phyloP scores from a whole-genome alignment of 495 filamentous ascomycete genomes.

The Neurospora tetrasperma region DNA sequence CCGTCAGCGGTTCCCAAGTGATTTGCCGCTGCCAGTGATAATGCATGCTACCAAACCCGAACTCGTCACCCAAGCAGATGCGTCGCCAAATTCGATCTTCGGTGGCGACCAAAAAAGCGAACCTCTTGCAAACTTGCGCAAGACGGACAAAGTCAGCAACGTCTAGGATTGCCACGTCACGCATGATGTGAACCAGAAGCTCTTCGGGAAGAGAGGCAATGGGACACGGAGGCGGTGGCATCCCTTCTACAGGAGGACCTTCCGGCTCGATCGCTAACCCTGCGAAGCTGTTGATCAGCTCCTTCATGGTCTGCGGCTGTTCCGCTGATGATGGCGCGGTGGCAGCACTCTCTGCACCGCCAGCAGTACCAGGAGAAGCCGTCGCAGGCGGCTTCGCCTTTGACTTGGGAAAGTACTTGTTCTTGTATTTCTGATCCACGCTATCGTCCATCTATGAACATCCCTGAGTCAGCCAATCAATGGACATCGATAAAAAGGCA shows the following conservation, averaged over 20 bases:
- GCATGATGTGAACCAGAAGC: conserved; percentile 52
- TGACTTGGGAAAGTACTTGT: conserved; percentile 72
- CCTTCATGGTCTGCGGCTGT: conserved; percentile 38
- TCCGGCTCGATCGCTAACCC: conserved; percentile 48
- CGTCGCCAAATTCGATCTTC: conserved; percentile 88
- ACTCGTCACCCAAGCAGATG: conserved; percentile 55
- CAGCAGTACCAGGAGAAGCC: not conserved
- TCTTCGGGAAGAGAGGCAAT: conserved; percentile 72
- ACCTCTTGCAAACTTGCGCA: conserved; percentile 70
- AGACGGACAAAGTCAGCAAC: conserved; percentile 70
- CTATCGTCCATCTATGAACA: conserved; percentile 57
- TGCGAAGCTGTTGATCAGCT: conserved; percentile 70
- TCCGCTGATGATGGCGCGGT: not conserved
- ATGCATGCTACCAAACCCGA: conserved; percentile 77
- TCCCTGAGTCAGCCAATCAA: conserved; percentile 11
- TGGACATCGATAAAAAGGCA: conserved; percentile 3
- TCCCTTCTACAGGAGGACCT: conserved; percentile 49
- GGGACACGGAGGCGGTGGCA: conserved; percentile 62
- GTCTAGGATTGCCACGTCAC: conserved; percentile 62
- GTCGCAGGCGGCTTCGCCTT: conserved; percentile 30
- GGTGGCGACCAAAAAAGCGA: conserved; percentile 74
- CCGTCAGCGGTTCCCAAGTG: conserved; percentile 45
- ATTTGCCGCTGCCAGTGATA: conserved; percentile 63
- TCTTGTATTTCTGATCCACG: conserved; percentile 77
- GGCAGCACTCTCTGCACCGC: conserved; percentile 1